A percentile compares a stretch with the other conserved stretches of the same genome.
Conservation (phyloP, 2,329 filamentous ascomycete species). For the Fonsecaea erecta region DNA sequence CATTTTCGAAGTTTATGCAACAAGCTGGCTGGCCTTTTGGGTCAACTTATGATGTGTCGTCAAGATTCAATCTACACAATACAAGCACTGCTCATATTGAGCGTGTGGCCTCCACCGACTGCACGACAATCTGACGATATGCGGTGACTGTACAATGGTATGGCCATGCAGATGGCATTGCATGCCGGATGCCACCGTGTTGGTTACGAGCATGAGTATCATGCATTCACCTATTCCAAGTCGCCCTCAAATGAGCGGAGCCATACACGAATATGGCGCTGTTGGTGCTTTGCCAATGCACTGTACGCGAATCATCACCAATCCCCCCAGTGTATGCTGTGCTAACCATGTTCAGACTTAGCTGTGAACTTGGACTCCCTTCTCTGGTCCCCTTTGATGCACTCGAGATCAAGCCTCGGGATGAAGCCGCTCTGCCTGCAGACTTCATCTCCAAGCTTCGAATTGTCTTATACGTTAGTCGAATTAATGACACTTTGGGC, state of each 20-base stretch:
- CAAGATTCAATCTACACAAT: neutral
- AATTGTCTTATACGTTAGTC: neutral
- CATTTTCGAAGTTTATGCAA: neutral
- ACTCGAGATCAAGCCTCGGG: neutral
- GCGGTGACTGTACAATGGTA: neutral
- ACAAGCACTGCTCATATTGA: neutral
- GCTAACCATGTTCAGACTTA: neutral
- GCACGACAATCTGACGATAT: neutral
- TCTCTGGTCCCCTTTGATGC: neutral
- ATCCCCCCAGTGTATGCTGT: neutral
- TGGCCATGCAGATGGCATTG: neutral
- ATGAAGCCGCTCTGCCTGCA: neutral
- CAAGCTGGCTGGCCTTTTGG: neutral
- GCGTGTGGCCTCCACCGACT: neutral
- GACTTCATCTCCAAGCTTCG: slow-evolving; percentile 2
- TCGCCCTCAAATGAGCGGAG: neutral
- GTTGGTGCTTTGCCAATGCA: neutral
- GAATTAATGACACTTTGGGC: neutral
- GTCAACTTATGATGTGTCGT: neutral
- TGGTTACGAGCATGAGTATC: neutral
- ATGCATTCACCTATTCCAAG: neutral
- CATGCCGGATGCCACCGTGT: neutral
- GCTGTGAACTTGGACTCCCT: neutral
- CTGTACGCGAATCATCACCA: neutral
- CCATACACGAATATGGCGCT: slow-evolving; percentile 1